phyloP scores from a whole-genome alignment of 2,329 filamentous ascomycete species.

The Pseudohalonectria lignicola region DNA sequence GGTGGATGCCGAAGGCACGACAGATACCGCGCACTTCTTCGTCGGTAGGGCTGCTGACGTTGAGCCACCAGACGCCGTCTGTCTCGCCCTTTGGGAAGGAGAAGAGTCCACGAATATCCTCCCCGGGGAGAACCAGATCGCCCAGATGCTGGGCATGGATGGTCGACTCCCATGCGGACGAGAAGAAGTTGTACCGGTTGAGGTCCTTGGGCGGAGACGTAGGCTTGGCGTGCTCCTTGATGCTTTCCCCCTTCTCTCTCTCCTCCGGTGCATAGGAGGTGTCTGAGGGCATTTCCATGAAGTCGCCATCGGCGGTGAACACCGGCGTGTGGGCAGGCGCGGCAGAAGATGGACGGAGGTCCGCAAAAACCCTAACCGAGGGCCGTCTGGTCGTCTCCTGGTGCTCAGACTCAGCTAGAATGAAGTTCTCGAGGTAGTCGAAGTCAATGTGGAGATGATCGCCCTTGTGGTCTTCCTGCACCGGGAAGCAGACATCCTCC shows the following conservation, averaged over 20 bases:
- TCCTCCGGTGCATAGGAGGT: constrained; percentile 23
- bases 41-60: constrained; percentile 80
- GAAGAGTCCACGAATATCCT: constrained; percentile 83
- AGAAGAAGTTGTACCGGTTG: constrained; percentile 94
- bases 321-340: constrained; percentile 21
- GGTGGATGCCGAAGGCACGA: constrained; percentile 91
- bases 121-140: constrained; percentile 78
- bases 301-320: constrained; percentile 43
- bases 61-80: constrained; percentile 96
- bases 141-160: constrained; percentile 85
- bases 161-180: constrained; percentile 85
- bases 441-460: constrained; percentile 81
- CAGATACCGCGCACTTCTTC: constrained; percentile 82
- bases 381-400: constrained; percentile 34
- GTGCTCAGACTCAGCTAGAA: constrained; percentile 48
- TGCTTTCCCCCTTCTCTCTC: constrained; percentile 36
- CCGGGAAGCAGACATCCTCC: constrained; percentile 82
- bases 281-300: constrained; percentile 37
- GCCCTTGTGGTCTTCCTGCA: constrained; percentile 54
- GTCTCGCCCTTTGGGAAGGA: constrained; percentile 48
- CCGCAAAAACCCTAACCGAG: constrained; percentile 44
- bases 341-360: constrained; percentile 37
- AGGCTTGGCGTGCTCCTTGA: constrained; percentile 21
- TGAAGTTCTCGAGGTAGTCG: constrained; percentile 87
- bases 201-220: constrained; percentile 39